Percentiles rank a stretch among this genome's conserved stretches.
Conservation (phyloP, 352 stramenopile species). For the Pythium volutum region DNA sequence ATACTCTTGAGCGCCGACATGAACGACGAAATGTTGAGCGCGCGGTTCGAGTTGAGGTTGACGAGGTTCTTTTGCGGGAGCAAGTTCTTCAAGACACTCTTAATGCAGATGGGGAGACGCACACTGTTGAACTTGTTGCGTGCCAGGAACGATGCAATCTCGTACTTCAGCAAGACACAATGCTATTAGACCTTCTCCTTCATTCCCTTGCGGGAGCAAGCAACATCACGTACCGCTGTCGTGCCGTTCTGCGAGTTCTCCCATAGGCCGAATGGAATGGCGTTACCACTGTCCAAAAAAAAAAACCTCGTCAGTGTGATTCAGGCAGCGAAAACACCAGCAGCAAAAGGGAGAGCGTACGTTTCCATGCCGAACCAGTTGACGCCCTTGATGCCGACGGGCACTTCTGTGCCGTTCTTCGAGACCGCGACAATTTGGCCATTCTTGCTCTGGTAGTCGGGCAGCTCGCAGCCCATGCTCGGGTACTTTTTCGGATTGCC, state of each 20-base stretch:
- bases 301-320: background rate
- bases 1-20: conserved; percentile 41
- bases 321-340: too few relatives aligned
- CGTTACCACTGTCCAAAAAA: conserved; percentile 27
- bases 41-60: conserved; percentile 48
- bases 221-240: conserved; percentile 37
- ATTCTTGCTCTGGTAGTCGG: conserved; percentile 79
- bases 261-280: conserved; percentile 58
- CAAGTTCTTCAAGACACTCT: conserved; percentile 11
- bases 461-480: conserved; percentile 42
- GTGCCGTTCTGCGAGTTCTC: conserved; percentile 58
- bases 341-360: conserved; percentile 30
- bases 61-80: conserved; percentile 57
- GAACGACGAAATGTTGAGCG: conserved; percentile 38
- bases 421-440: conserved; percentile 62
- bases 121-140: conserved; percentile 80
- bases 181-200: background rate
- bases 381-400: conserved; percentile 77
- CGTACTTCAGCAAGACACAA: conserved; percentile 13
- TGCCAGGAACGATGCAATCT: conserved; percentile 61
- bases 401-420: conserved; percentile 45
- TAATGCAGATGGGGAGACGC: conserved; percentile 46
- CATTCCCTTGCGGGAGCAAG: background rate
- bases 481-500: conserved; percentile 21
- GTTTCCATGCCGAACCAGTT: conserved; percentile 85